Evolutionary conservation across 2,329 filamentous ascomycete genomes (phyloP), one percentile per base, ranked within the genome.

Genomic region (Dothideomycetes sp.): DNA sequence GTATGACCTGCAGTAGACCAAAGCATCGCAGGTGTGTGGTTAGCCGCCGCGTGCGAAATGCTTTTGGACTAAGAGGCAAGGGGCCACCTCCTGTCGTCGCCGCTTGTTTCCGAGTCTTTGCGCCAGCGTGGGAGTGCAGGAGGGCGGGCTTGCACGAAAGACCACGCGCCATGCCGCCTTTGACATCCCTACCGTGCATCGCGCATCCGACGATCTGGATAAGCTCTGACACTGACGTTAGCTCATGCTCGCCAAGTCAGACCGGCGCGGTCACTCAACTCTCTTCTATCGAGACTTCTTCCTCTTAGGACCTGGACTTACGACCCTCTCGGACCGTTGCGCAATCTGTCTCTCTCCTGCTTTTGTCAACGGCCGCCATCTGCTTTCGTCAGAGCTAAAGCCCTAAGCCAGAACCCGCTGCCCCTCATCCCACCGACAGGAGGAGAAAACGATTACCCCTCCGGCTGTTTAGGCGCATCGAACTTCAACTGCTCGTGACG

Each of bases 201-300:
- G 34, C 33, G 31, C 38, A 54, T 55, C 58, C 59, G 56, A 54
- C 57, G 58, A 61, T 61, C 59, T 60, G 59, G 58, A 43, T 47
- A 51, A 40, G 45, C 44, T 44, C 45, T 37, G 41, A 40, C 37
- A 45, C 40, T 43, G 40, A 38, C 40, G 39, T 41, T 41, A 33
- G 39, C 34, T 33, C 27, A 27, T 19, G 29, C 10, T n/a, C 31
- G 39, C 39, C 34, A 41, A 41, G 39, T 37, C 33, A 33, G 37
- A 37, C 32, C 37, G 33, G 7, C 22, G 7, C 22, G 7, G 36
- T 29, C 39, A 33, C 34, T 37, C 33, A 30, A 36, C 36, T 30
- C 34, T 30, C 30, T 37, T 37, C 29, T 36, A 31, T 41, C 19
- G 39, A 41, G 34, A 36, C 3, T 19, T 34, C 34, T 22, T 29